phyloP scores from a whole-genome alignment of 768 basidiomycete genomes.

The Gautieria morchelliformis region DNA sequence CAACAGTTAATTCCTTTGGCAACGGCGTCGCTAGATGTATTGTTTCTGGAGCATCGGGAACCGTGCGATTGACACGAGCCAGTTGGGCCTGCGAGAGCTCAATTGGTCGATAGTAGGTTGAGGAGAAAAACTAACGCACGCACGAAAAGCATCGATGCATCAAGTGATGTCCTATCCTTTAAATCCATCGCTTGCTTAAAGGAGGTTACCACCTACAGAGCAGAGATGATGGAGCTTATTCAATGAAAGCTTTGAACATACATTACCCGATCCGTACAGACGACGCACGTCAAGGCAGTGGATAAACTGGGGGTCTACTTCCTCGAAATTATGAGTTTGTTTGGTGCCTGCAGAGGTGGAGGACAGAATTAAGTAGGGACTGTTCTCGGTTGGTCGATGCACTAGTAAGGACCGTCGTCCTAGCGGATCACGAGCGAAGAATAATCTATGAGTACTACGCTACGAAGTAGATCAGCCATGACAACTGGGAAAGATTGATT shows the following conservation, averaged over 20 bases:
- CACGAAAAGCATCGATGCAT: neutral
- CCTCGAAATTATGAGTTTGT: slow-evolving; percentile 43
- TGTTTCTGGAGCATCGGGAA: neutral
- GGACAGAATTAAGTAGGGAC: slow-evolving; percentile 50
- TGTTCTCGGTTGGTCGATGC: slow-evolving; percentile 39
- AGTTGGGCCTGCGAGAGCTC: neutral
- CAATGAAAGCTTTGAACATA: slow-evolving; percentile 11
- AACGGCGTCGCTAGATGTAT: neutral
- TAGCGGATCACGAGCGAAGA: slow-evolving; percentile 75
- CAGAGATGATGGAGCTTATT: neutral
- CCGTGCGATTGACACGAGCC: neutral
- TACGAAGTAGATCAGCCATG: neutral
- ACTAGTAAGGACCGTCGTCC: slow-evolving; percentile 80
- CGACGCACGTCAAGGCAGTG: slow-evolving; percentile 41
- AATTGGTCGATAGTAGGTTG: neutral
- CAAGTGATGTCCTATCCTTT: neutral
- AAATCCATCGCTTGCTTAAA: neutral
- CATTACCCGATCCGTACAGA: slow-evolving; percentile 17
- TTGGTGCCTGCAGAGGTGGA: slow-evolving; percentile 53
- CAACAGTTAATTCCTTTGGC: slow-evolving; percentile 1
- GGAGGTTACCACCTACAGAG: neutral
- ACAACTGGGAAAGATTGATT: neutral
- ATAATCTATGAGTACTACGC: slow-evolving; percentile 33
- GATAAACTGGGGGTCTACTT: slow-evolving; percentile 50
- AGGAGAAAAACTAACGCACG: neutral